These are phyloP conservation scores for Brassica rapa DNA, from an alignment of 345 rosid species.

Conservation along the genomic window DNA sequence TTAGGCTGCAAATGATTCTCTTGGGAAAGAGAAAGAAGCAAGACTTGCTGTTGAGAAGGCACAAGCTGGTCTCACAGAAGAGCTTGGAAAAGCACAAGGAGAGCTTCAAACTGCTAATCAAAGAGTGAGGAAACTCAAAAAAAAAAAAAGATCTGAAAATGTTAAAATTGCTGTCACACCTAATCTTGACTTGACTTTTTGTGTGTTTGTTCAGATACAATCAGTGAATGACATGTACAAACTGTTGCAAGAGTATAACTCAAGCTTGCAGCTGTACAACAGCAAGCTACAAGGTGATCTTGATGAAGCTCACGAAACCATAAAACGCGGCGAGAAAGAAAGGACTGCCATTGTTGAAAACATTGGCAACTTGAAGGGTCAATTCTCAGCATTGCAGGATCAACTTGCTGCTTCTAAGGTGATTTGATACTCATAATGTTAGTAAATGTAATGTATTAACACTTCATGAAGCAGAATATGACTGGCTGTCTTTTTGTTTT, in stretches of 20 bases:
- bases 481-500: not conserved
- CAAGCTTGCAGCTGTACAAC: slow-evolving; percentile 91
- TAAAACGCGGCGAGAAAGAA: slow-evolving; percentile 87
- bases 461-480: not conserved
- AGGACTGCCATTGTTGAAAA: slow-evolving; percentile 72
- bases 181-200: slow-evolving; percentile 4
- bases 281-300: slow-evolving; percentile 94
- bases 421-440: slow-evolving; percentile 30
- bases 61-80: slow-evolving; percentile 73
- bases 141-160: not conserved
- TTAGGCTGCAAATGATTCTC: slow-evolving; percentile 74
- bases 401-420: slow-evolving; percentile 77
- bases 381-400: slow-evolving; percentile 68
- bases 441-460: not conserved
- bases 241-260: slow-evolving; percentile 88
- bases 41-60: slow-evolving; percentile 67
- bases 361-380: slow-evolving; percentile 76
- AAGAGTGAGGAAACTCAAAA: slow-evolving; percentile 57
- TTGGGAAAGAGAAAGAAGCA: slow-evolving; percentile 76
- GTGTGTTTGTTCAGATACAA: slow-evolving; percentile 59
- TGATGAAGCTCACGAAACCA: slow-evolving; percentile 71
- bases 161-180: not conserved
- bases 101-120: slow-evolving; percentile 93
- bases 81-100: slow-evolving; percentile 73
- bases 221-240: slow-evolving; percentile 95